Base-by-base conservation (phyloP, 306 rosid genomes). In the Sechiopsis laciniata region DNA sequence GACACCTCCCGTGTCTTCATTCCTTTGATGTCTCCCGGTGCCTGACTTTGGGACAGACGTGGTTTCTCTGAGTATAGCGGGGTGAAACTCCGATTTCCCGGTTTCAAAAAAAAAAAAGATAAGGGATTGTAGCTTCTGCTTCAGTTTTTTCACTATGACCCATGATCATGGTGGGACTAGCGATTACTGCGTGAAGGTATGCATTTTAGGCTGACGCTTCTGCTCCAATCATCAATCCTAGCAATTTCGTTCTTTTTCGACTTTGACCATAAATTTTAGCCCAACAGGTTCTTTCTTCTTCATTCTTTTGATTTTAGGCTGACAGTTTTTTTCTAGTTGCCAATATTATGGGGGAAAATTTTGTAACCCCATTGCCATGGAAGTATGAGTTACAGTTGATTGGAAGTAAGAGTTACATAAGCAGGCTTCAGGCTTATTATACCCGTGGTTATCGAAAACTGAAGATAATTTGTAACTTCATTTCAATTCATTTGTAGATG, bases 391-490 rank as follows among this genome's bases (percentile, higher is more conserved):
- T 24, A 15, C 46, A 24, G 19, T 51, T 51, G 14, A 32, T 22
- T 51, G 14, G 55, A 50, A 70, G n/a, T 48, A 68, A 9, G 73
- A 46, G 13, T 48, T 48, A 48, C 56, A 13, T 0, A 2, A 46
- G 8, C 20, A 0, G 60, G 74, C 48, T 0, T 0, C 11, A 37
- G 45, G 45, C 14, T n/a, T 14, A 22, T 37, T 21, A 21, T 68
- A 22, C 37, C 12, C 10, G 16, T 46, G 55, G 17, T 20, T 14
- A 69, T 24, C 21, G 8, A 0, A 8, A 68, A 69, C 50, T 20
- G 21, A 50, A 68, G 56, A 48, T 45, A 50, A 69, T 69, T 69
- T 69, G 73, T 51, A 70, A 15, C 15, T 50, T 20, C 14, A 24
- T 70, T 53, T 21, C 26, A 51, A 51, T 51, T 22, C 45, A 46